Conservation (phyloP, 352 stramenopile species). For the Phytophthora cryptogea region DNA sequence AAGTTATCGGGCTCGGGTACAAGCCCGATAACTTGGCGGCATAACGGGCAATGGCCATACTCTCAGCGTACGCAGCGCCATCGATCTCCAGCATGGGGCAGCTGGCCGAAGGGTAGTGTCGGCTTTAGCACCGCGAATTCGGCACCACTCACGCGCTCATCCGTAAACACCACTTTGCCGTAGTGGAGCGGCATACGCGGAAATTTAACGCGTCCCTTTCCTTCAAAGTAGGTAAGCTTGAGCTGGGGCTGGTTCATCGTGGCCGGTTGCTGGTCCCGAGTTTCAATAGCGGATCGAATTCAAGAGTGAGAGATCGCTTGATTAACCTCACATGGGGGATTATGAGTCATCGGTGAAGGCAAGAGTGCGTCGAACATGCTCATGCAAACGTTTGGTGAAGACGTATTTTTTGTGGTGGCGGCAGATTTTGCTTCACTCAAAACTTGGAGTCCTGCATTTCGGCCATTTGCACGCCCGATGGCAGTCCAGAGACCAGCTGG, state of each 20-base stretch:
- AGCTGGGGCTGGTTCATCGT: conserved; percentile 20
- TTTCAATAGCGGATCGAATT: conserved; percentile 19
- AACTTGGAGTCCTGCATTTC: no score
- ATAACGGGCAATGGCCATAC: conserved; percentile 47
- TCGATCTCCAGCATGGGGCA: conserved; percentile 47
- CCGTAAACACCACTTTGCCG: conserved; percentile 42
- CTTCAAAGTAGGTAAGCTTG: conserved; percentile 65
- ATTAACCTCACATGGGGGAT: background rate
- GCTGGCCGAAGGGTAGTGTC: conserved; percentile 43
- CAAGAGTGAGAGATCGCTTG: conserved; percentile 10
- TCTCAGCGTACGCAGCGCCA: conserved; percentile 42
- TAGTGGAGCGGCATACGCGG: conserved; percentile 52
- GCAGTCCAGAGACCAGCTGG: no score
- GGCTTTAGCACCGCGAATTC: conserved; percentile 46
- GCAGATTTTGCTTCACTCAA: no score
- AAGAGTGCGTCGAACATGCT: no score
- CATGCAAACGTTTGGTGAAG: no score
- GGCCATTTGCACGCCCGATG: no score
- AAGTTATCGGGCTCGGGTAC: conserved; percentile 42
- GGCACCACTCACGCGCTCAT: conserved; percentile 29
- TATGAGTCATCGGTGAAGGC: conserved; percentile 11
- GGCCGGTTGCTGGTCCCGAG: background rate
- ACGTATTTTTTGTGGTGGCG: no score
- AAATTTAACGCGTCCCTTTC: conserved; percentile 48
- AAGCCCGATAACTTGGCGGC: conserved; percentile 40